Evolutionary conservation across 1,139 yeast genomes (phyloP), one percentile per base, ranked within the genome.

Genomic region (Saccharomyces hybrid): DNA sequence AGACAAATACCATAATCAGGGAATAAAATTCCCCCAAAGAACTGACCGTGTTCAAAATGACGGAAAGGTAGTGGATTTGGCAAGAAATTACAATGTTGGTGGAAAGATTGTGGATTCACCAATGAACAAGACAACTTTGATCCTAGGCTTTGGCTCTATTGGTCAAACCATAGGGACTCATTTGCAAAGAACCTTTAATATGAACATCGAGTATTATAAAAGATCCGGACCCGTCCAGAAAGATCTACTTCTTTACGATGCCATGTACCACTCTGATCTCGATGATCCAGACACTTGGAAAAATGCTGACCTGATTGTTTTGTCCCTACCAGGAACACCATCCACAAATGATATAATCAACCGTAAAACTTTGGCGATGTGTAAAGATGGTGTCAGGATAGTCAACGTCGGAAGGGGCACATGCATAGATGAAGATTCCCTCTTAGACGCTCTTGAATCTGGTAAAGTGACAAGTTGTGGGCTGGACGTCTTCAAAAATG

Each of bases 331-430:
- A 2, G 83, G 84, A 21, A 77, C 82, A 2, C 76, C 80, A 1
- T 76, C 78, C 28, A 86, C 95, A 0, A 66, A 71, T 16, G 78
- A 84, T 61, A 68, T 87, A 63, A 72, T 87, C 55, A 79, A 85
- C 63, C 70, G 66, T 28, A 64, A 75, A 0, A 66, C 83, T 1
- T 75, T 88, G 16, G 68, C 71, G 9, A 61, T 67, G 56, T 70
- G 76, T 49, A 79, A 86, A 59, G 68, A 70, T 26, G 84, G 84
- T 1, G 77, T 84, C 16, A 75, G 88, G 59, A 74, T 89, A 38
- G 84, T 89, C 55, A 89, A 89, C 67, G 83, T 87, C 38, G 96
- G 95, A 1, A 78, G 96, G 61, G 96, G 96, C 0, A 68, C 78
- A 4, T 81, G 88, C 31, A 76, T 90, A 56, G 86, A 89, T 64